Conservation (phyloP, 2,329 filamentous ascomycete genomes). For the Aureobasidium sp. region DNA sequence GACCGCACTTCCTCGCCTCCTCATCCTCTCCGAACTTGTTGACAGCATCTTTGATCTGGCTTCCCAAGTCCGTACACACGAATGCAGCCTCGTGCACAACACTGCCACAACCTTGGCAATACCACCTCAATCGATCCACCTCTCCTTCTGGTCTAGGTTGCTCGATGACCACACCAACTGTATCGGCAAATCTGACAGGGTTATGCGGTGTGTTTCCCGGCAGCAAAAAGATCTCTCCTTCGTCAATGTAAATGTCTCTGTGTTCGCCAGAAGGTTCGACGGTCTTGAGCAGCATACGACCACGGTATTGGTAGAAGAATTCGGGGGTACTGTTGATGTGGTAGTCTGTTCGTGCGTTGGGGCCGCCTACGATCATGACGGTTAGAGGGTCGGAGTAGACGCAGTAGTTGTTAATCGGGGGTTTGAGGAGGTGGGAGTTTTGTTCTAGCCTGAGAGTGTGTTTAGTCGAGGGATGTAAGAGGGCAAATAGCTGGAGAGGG, state of each 20-base stretch:
- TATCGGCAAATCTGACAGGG: constrained; percentile 85
- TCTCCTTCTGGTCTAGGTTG: constrained; percentile 65
- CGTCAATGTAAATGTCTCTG: constrained; percentile 78
- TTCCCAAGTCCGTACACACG: constrained; percentile 82
- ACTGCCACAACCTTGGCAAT: constrained; percentile 64
- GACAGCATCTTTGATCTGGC: constrained; percentile 89
- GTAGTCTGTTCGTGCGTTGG: constrained; percentile 94
- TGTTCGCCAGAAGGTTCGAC: constrained; percentile 62
- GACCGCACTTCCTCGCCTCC: constrained; percentile 64
- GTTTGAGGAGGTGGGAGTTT: constrained; percentile 86
- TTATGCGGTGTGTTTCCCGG: constrained; percentile 95
- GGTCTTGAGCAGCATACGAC: constrained; percentile 88
- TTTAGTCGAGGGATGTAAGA: neutral
- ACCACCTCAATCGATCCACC: constrained; percentile 81
- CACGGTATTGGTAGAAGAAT: constrained; percentile 96
- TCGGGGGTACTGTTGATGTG: constrained; percentile 95
- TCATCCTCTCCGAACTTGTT: constrained; percentile 68
- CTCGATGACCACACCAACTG: constrained; percentile 90
- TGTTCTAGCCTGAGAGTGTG: constrained; percentile 65
- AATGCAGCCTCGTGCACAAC: constrained; percentile 83
- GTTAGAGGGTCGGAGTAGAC: constrained; percentile 81
- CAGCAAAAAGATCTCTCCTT: constrained; percentile 90
- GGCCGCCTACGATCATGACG: constrained; percentile 92
- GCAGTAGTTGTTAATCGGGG: constrained; percentile 95
- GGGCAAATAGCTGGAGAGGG: neutral